Base-by-base conservation (phyloP, 2,329 filamentous ascomycete genomes). In the Cladophialophora exuberans region DNA sequence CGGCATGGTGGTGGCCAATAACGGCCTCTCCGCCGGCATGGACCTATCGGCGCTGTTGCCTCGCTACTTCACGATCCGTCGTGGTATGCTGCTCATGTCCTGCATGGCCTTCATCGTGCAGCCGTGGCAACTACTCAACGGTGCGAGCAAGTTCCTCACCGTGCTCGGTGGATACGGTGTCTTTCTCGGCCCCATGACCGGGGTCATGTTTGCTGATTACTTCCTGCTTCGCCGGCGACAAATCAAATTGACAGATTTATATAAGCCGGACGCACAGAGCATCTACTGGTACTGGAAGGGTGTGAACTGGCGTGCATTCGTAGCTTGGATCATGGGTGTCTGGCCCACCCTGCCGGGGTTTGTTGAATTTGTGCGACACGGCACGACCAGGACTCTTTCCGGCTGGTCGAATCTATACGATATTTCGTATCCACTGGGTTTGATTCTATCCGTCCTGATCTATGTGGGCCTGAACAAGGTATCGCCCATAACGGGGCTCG, bases 151-250 rank as follows among this genome's bases (percentile, higher is more conserved):
- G n/a, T n/a, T n/a, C n/a, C n/a, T n/a, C n/a, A n/a, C n/a, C n/a
- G n/a, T n/a, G n/a, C n/a, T n/a, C n/a, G n/a, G n/a, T n/a, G n/a
- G n/a, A n/a, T n/a, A n/a, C n/a, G n/a, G n/a, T 84, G 31, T 35
- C 6, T 35, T 35, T 15, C 31, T 35, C 7, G 31, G 45, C 17
- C 45, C 84, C 0, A 83, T 87, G 42, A 65, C 66, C 10, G 76
- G 76, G 2, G 70, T 79, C 7, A 69, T 76, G 59, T 65, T 77
- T 10, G 70, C 70, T 35, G 74, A 78, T 39, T 80, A 79, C 60
- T 76, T 75, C 57, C 33, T 78, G 6, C 64, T 78, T 2, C 66
- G 73, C 4, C 46, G 62, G 23, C 60, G 69, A 44, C 60, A 64
- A 13, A 52, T 76, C 39, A 72, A 74, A 47, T 61, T 77, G 7